Base-by-base conservation (phyloP, 306 rosid genomes). In the Myrica gale region DNA sequence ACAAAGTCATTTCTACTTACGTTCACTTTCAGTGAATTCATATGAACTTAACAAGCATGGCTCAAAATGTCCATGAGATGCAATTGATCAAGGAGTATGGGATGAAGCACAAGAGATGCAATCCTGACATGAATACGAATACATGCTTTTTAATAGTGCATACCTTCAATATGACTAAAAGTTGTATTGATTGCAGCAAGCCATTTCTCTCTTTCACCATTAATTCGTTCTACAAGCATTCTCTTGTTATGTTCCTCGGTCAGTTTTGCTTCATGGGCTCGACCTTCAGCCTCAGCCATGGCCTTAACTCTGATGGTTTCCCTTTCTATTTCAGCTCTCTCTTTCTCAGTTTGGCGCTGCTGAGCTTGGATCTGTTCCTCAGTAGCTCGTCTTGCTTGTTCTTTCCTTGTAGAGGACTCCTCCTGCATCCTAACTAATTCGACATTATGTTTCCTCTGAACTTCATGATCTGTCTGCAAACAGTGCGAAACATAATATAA, bases 351-450 rank as follows among this genome's bases (percentile, higher is more conserved):
- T 80, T 88, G 94, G 42, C 92, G 93, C 82, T 86, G 91, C 83
- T 96, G 98, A 75, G 90, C 88, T 84, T 96, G 98, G 72, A 85
- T 88, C 83, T 92, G 98, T 75, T 92, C 97, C 84, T 96, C 98
- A 32, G 98, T 89, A 80, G 90, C 91, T 75, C 89, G 88, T 82
- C 92, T 90, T 37, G 92, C 91, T 77, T 79, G 91, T 85, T 96
- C 98, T 80, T 92, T 90, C 75, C 99, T 86, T 74, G 81, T 72
- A 69, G 96, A 87, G 68, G 98, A 92, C 46, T 88, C 80, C 87
- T 96, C 99, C 90, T 96, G 99, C 98, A 92, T 89, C 85, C 80
- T 87, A 84, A 85, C 97, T 85, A 96, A 84, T 72, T 96, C 99
- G 84, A 87, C 90, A 79, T 96, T 96, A 85, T 92, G 89, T 11